phyloP scores from a whole-genome alignment of 768 basidiomycete species.

The Hypholoma sublateritium region DNA sequence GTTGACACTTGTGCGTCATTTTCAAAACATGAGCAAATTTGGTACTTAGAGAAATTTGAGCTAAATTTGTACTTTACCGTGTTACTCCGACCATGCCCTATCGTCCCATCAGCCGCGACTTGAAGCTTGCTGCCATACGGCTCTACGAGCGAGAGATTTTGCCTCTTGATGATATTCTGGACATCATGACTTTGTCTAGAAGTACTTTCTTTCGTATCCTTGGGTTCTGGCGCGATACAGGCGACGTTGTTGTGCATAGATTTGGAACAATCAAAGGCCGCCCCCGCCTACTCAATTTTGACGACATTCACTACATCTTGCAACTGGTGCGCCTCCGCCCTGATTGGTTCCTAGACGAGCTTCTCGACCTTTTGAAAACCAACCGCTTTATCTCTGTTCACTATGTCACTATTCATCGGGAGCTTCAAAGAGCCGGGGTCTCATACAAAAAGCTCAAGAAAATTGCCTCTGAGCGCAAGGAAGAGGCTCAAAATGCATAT shows the following conservation, averaged over 20 bases:
- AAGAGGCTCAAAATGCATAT: constrained; percentile 20
- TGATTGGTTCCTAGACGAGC: constrained; percentile 30
- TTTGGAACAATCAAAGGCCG: background rate
- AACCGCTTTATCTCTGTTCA: constrained; percentile 31
- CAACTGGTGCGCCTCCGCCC: constrained; percentile 6
- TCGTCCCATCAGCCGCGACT: constrained; percentile 21
- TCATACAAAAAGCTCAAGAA: constrained; percentile 26
- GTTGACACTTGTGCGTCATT: constrained; percentile 3
- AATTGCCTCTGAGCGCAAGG: constrained; percentile 28
- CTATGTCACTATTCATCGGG: constrained; percentile 26
- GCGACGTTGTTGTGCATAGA: constrained; percentile 19
- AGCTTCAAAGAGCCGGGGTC: constrained; percentile 23
- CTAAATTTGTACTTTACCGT: background rate
- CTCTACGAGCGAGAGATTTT: constrained; percentile 21
- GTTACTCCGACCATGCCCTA: constrained; percentile 15
- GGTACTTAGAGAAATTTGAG: background rate
- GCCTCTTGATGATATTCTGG: constrained; percentile 19
- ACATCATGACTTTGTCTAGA: constrained; percentile 18
- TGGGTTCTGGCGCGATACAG: constrained; percentile 23
- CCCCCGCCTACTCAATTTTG: background rate
- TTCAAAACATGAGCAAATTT: constrained; percentile 2
- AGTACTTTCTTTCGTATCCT: constrained; percentile 23
- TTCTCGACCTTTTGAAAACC: constrained; percentile 17
- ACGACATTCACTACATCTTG: background rate
- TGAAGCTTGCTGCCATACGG: constrained; percentile 28